Percentiles rank a stretch among this genome's conserved stretches.
Conservation (phyloP, 768 basidiomycete genomes). For the Gloeostereum incarnatum region DNA sequence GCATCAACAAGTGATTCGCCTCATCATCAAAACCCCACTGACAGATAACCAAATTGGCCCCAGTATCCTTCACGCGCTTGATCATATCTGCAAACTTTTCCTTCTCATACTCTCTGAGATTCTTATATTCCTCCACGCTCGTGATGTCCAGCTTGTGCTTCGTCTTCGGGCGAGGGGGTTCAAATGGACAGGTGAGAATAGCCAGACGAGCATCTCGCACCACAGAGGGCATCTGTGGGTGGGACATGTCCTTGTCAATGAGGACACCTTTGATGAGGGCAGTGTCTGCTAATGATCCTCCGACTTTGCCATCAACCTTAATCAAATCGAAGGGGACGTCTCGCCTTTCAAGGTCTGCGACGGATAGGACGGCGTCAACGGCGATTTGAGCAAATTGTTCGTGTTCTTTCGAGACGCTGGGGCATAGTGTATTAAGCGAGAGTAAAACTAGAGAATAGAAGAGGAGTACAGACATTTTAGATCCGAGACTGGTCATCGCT, state of each 20-base stretch:
- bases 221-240: slow-evolving; percentile 91
- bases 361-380: slow-evolving; percentile 90
- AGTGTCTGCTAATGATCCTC: slow-evolving; percentile 93
- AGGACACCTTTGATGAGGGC: slow-evolving; percentile 94
- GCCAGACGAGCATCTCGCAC: slow-evolving; percentile 89
- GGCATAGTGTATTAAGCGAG: slow-evolving; percentile 5
- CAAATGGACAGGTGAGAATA: slow-evolving; percentile 97
- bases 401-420: slow-evolving; percentile 94
- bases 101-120: slow-evolving; percentile 89
- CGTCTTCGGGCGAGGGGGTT: slow-evolving; percentile 97
- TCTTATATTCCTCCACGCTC: slow-evolving; percentile 93
- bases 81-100: slow-evolving; percentile 98
- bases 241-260: slow-evolving; percentile 99
- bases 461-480: slow-evolving; percentile 77
- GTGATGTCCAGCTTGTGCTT: slow-evolving; percentile 99
- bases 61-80: slow-evolving; percentile 89
- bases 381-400: slow-evolving; percentile 95
- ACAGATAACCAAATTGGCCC: slow-evolving; percentile 97
- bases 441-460: not conserved
- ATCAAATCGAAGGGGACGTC: slow-evolving; percentile 98
- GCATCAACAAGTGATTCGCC: slow-evolving; percentile 96
- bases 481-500: slow-evolving; percentile 92
- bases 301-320: slow-evolving; percentile 98
- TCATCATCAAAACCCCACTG: slow-evolving; percentile 99
- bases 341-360: slow-evolving; percentile 89